Conservation (phyloP, 371 early-diverging fungal species). For the Smittium mucronatum region DNA sequence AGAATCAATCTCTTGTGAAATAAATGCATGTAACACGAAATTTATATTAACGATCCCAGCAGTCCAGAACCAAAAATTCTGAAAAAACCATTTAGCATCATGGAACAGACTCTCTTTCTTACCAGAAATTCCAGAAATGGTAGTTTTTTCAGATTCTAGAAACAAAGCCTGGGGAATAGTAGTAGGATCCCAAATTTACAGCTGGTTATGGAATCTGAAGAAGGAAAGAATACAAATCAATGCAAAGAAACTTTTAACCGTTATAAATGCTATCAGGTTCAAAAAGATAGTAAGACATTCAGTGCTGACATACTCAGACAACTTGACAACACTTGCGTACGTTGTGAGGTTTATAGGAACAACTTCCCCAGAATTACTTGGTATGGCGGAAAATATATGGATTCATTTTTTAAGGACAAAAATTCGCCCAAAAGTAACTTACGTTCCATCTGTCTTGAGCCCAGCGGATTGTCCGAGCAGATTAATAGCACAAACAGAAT, state of each 20-base stretch:
- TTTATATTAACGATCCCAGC: neutral
- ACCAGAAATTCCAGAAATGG: neutral
- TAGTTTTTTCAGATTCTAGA: neutral
- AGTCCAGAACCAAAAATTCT: neutral
- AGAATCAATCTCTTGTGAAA: neutral
- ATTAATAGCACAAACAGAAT: neutral
- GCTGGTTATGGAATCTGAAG: neutral
- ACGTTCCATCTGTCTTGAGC: neutral
- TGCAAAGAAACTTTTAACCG: neutral
- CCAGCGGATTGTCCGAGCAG: neutral
- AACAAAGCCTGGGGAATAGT: neutral
- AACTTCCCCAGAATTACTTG: neutral
- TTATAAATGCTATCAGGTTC: neutral
- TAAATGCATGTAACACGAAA: constrained; percentile 3
- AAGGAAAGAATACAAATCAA: neutral
- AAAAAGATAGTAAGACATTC: neutral
- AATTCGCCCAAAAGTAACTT: neutral
- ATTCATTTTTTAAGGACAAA: neutral
- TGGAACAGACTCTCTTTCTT: neutral
- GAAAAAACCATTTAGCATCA: neutral
- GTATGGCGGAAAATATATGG: neutral
- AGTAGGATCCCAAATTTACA: neutral
- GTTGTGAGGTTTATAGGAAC: neutral
- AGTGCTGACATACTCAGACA: neutral
- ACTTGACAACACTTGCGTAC: neutral